A percentile compares a stretch with the other conserved stretches of the same genome.
Conservation (phyloP, 192 early-diverging fungal genomes). For the Linnemannia elongata region DNA sequence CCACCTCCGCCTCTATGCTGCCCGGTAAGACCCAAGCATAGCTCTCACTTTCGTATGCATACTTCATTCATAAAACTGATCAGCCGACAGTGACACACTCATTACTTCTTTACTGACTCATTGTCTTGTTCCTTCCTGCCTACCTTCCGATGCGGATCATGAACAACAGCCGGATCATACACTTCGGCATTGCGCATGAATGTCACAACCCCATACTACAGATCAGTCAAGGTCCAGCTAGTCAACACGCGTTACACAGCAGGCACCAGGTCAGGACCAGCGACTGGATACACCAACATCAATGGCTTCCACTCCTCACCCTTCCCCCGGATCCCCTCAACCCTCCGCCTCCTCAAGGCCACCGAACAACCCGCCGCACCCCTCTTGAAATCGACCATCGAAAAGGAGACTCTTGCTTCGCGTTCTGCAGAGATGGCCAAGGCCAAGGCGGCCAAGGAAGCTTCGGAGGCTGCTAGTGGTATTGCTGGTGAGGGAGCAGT, state of each 20-base stretch:
- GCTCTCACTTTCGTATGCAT: not conserved
- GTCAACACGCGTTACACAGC: constrained; percentile 9
- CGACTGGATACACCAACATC: not conserved
- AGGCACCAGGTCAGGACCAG: not conserved
- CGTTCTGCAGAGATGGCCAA: constrained; percentile 58
- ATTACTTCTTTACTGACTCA: not conserved
- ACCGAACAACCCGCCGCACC: constrained; percentile 36
- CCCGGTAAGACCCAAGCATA: constrained; percentile 19
- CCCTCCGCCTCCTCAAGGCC: constrained; percentile 40
- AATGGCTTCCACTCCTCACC: constrained; percentile 48
- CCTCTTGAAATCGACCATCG: constrained; percentile 41
- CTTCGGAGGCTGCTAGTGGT: constrained; percentile 28
- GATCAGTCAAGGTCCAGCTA: constrained; percentile 44
- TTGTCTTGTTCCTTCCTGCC: not conserved
- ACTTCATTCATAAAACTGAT: constrained; percentile 1
- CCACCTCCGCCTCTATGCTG: constrained; percentile 22
- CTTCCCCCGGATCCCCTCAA: constrained; percentile 44
- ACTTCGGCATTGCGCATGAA: constrained; percentile 43
- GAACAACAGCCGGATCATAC: constrained; percentile 22
- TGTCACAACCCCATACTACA: constrained; percentile 45
- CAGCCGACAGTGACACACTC: not conserved
- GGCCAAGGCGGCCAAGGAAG: constrained; percentile 48
- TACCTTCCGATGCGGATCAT: not conserved
- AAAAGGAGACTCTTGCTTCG: constrained; percentile 53
- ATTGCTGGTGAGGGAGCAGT: constrained; percentile 39